A percentile compares a stretch with the other conserved stretches of the same genome.
phyloP scores from a whole-genome alignment of 2,329 filamentous ascomycete species.

The Blastomyces percursus region DNA sequence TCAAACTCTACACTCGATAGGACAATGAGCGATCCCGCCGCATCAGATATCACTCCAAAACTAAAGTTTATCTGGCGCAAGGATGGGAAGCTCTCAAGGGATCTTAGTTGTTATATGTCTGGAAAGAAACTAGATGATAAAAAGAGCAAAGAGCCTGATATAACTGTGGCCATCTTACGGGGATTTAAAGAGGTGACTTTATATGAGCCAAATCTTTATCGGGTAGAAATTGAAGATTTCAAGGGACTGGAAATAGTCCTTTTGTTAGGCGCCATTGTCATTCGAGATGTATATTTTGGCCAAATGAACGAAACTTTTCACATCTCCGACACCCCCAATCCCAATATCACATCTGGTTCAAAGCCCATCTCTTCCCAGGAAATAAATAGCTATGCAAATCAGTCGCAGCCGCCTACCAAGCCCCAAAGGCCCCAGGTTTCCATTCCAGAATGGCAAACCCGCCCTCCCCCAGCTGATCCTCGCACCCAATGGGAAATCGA shows the following conservation, averaged over 20 bases:
- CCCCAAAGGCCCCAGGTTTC: constrained; percentile 19
- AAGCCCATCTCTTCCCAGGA: neutral
- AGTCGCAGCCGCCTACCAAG: constrained; percentile 17
- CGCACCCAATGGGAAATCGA: constrained; percentile 44
- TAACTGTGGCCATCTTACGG: constrained; percentile 81
- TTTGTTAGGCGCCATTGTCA: constrained; percentile 48
- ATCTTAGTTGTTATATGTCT: constrained; percentile 78
- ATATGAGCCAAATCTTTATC: constrained; percentile 83
- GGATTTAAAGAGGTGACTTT: constrained; percentile 67
- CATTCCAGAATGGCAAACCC: constrained; percentile 16
- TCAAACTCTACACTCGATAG: constrained; percentile 69
- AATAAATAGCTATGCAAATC: neutral
- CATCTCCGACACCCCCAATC: constrained; percentile 40
- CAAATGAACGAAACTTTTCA: constrained; percentile 70
- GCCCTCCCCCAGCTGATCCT: constrained; percentile 37
- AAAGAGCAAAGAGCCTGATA: constrained; percentile 84
- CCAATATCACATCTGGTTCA: constrained; percentile 16
- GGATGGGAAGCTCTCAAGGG: constrained; percentile 74
- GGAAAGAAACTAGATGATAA: constrained; percentile 54
- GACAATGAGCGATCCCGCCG: constrained; percentile 51
- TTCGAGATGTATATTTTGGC: constrained; percentile 52
- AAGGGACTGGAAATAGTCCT: constrained; percentile 85
- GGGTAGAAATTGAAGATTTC: constrained; percentile 85
- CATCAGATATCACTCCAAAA: constrained; percentile 52
- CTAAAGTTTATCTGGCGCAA: constrained; percentile 81